These are phyloP conservation scores for Rosa persica DNA, from an alignment of 306 rosid genomes.

Conservation along the genomic window DNA sequence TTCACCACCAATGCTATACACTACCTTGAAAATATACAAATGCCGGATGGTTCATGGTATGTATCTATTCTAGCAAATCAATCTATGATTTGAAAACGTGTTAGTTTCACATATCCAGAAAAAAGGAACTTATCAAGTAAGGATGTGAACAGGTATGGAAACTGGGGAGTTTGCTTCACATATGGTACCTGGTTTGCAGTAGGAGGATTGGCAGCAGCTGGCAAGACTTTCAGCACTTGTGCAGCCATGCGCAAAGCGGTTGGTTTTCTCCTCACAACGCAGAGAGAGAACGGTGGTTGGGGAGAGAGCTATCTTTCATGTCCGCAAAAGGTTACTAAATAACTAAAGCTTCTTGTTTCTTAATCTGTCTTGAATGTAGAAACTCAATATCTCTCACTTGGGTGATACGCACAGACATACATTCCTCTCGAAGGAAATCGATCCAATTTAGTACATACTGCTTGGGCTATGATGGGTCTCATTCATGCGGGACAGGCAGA, in stretches of 20 bases:
- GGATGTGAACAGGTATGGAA: constrained; percentile 35
- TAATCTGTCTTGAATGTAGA: background rate
- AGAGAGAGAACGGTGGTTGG: constrained; percentile 68
- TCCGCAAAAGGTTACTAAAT: constrained; percentile 34
- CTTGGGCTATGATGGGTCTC: constrained; percentile 70
- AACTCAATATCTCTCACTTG: background rate
- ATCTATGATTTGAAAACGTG: background rate
- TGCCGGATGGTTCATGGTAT: constrained; percentile 16
- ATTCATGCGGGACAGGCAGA: constrained; percentile 56
- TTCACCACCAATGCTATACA: background rate
- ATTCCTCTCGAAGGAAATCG: constrained; percentile 47
- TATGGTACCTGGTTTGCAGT: constrained; percentile 63
- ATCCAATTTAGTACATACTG: constrained; percentile 65
- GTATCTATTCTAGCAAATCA: background rate
- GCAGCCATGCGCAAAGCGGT: constrained; percentile 49
- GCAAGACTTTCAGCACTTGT: constrained; percentile 47
- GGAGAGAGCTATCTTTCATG: constrained; percentile 66
- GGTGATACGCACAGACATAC: constrained; percentile 34
- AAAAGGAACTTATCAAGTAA: background rate
- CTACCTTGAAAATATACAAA: constrained; percentile 8
- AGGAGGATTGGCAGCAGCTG: constrained; percentile 57
- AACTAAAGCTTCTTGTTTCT: background rate
- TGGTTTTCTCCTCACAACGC: constrained; percentile 46
- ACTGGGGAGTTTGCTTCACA: constrained; percentile 64
- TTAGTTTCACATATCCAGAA: background rate